These are phyloP conservation scores for Xanthoparmelia taractica DNA, from an alignment of 495 filamentous ascomycete genomes.

Conservation along the genomic window DNA sequence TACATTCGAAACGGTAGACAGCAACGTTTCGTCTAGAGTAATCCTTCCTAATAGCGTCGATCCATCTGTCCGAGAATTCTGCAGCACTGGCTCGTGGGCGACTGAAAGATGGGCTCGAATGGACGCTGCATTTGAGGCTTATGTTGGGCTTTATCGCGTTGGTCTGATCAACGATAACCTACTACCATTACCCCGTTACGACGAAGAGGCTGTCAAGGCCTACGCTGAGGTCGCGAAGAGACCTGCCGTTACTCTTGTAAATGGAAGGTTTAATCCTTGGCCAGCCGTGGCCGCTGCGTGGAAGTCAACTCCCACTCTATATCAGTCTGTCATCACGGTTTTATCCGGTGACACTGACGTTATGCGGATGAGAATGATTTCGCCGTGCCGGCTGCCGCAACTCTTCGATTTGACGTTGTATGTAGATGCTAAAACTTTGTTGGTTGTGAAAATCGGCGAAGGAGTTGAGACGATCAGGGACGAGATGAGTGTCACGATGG, in stretches of 20 bases:
- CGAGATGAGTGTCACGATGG: no score
- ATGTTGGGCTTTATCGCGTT: slow-evolving; percentile 57
- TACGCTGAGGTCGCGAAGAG: slow-evolving; percentile 37
- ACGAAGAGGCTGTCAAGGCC: slow-evolving; percentile 33
- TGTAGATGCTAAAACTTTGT: no score
- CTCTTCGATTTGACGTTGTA: no score
- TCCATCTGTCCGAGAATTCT: slow-evolving; percentile 48
- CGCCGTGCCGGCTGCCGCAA: no score
- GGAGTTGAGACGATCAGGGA: no score
- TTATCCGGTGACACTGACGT: no score
- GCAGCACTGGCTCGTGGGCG: slow-evolving; percentile 50
- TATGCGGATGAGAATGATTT: no score
- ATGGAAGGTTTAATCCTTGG: no score
- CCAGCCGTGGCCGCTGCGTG: no score
- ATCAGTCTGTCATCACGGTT: no score
- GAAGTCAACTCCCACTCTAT: no score
- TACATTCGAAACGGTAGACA: slow-evolving; percentile 32
- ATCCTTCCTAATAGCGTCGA: slow-evolving; percentile 66
- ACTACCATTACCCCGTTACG: slow-evolving; percentile 47
- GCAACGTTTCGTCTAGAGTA: slow-evolving; percentile 48
- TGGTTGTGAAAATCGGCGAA: no score
- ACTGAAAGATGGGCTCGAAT: slow-evolving; percentile 69
- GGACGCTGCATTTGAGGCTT: slow-evolving; percentile 81
- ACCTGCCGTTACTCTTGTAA: slow-evolving; percentile 39
- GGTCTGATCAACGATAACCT: slow-evolving; percentile 74